These are phyloP conservation scores for Fusarium sterilihyphosum DNA, from an alignment of 2,329 filamentous ascomycete genomes.

Conservation along the genomic window DNA sequence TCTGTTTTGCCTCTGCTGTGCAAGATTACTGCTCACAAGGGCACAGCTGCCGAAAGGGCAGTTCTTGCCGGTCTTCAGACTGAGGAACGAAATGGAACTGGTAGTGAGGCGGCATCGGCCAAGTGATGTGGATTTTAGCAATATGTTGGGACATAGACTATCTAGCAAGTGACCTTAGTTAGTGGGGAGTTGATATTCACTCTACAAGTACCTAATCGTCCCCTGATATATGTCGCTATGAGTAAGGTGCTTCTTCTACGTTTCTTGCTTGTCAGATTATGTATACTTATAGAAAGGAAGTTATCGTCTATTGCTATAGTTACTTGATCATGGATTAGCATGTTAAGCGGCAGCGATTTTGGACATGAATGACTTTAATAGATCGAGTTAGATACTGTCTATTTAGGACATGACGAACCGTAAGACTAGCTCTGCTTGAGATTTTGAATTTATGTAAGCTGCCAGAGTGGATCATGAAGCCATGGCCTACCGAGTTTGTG, in stretches of 20 bases:
- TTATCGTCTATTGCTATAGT: too few species aligned
- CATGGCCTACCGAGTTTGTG: neutral
- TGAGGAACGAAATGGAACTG: neutral
- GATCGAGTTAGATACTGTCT: neutral
- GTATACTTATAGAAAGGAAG: too few species aligned
- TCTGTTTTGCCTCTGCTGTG: neutral
- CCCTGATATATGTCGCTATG: neutral
- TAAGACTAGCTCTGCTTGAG: accelerated
- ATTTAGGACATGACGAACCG: neutral
- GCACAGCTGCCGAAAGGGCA: neutral
- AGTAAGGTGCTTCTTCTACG: neutral
- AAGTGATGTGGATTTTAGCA: neutral
- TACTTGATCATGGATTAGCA: too few species aligned
- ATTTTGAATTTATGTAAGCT: neutral
- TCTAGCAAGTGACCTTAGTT: neutral
- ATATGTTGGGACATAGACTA: too few species aligned
- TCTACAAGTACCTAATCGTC: accelerated
- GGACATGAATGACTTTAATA: too few species aligned
- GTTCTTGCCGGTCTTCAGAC: neutral
- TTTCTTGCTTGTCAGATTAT: neutral
- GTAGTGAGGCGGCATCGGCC: neutral
- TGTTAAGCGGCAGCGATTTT: too few species aligned
- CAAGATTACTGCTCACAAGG: neutral
- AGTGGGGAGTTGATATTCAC: neutral
- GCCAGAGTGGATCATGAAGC: accelerated